Conservation (phyloP, 129 eudicot species). For the Ambrosia trifida region DNA sequence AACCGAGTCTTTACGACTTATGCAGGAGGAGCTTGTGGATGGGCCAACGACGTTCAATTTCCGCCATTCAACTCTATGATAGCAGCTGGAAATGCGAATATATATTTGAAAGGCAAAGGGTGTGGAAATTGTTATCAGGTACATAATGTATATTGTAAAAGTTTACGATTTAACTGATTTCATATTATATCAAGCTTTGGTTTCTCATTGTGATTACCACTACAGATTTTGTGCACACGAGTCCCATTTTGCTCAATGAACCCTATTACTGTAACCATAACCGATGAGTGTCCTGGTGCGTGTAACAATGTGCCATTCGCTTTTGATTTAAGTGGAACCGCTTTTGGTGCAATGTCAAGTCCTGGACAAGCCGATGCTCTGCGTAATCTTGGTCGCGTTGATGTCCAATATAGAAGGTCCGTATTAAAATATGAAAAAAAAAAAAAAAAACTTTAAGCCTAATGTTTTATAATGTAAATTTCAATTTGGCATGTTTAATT, state of each 20-base stretch:
- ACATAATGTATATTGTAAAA: background rate
- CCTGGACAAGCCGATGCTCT: constrained; percentile 41
- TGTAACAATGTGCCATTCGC: constrained; percentile 36
- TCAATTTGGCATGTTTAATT: background rate
- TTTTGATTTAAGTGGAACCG: constrained; percentile 52
- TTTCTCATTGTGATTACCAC: background rate
- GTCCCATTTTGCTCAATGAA: constrained; percentile 40
- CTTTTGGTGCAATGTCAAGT: constrained; percentile 51
- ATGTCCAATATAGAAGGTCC: constrained; percentile 44
- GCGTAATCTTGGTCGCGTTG: constrained; percentile 39
- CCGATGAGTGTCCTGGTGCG: constrained; percentile 50
- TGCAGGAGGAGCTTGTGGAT: constrained; percentile 52
- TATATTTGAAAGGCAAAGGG: constrained; percentile 39
- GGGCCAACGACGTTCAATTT: constrained; percentile 35
- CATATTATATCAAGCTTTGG: background rate
- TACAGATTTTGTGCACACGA: constrained; percentile 42
- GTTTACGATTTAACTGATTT: background rate
- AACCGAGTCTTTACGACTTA: constrained; percentile 8
- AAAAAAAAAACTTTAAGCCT: background rate
- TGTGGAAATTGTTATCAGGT: constrained; percentile 55
- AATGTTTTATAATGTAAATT: background rate
- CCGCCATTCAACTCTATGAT: constrained; percentile 43
- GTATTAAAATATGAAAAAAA: background rate
- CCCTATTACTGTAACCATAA: constrained; percentile 42
- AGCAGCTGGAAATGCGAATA: constrained; percentile 47